Conservation (phyloP, 148 eudicot genomes). For the Heliamphora exappendiculata region DNA sequence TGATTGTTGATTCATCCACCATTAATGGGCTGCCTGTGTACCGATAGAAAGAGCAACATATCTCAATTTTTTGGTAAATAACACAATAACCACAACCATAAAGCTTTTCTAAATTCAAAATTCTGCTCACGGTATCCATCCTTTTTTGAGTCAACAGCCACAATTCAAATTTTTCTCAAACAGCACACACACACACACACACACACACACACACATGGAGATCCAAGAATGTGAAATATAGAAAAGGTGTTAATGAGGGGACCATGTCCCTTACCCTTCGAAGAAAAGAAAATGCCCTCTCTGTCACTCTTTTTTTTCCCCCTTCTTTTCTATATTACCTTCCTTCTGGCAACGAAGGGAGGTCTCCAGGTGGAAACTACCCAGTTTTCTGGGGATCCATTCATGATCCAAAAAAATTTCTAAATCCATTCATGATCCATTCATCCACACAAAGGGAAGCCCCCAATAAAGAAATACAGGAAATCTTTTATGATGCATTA, state of each 20-base stretch:
- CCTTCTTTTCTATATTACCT: no score
- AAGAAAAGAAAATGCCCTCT: slow-evolving; percentile 26
- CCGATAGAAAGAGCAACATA: neutral
- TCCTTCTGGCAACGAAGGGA: no score
- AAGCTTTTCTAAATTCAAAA: neutral
- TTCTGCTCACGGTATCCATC: slow-evolving; percentile 14
- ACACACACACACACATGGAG: neutral
- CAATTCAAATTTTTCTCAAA: neutral
- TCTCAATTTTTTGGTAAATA: neutral
- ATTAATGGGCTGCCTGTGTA: slow-evolving; percentile 6
- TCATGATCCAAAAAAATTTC: no score
- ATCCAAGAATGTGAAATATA: neutral
- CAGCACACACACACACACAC: neutral
- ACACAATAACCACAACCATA: slow-evolving; percentile 12
- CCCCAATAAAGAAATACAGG: neutral
- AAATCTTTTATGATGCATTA: no score
- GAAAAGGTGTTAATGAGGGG: slow-evolving; percentile 19
- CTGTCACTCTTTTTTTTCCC: neutral
- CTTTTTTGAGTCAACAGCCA: neutral
- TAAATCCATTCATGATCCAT: no score
- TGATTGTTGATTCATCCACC: neutral
- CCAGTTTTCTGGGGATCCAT: no score
- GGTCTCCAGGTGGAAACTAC: no score
- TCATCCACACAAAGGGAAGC: no score
- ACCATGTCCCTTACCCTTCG: slow-evolving; percentile 18